phyloP scores from a whole-genome alignment of 768 basidiomycete species.

The Coprinopsis sp. region DNA sequence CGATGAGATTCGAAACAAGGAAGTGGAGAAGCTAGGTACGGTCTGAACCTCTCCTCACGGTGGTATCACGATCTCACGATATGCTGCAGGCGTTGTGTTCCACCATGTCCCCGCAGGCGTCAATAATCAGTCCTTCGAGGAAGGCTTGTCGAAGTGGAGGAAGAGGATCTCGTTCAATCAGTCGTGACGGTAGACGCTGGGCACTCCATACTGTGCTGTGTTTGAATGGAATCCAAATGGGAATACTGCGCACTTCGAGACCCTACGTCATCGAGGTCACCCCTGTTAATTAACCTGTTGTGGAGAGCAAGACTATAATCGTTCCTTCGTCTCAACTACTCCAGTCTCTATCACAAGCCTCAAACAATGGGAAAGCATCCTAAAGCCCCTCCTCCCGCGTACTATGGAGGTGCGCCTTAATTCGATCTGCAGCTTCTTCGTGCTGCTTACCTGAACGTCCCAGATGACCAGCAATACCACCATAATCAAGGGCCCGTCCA shows the following conservation, averaged over 20 bases:
- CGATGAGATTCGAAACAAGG: conserved; percentile 59
- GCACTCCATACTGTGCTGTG: not conserved
- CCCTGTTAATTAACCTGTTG: too few species aligned
- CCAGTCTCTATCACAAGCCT: too few species aligned
- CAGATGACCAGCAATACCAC: too few species aligned
- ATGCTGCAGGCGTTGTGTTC: conserved; percentile 72
- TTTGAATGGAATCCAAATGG: not conserved
- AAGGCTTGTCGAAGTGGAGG: conserved; percentile 73
- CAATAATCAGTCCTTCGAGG: conserved; percentile 55
- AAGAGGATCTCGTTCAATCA: conserved; percentile 21
- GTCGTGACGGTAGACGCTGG: not conserved
- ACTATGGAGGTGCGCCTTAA: too few species aligned
- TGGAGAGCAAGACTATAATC: too few species aligned
- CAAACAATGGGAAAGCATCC: too few species aligned
- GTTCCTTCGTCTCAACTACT: too few species aligned
- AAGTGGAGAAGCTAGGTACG: conserved; percentile 57
- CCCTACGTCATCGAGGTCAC: too few species aligned
- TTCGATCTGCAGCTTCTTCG: too few species aligned
- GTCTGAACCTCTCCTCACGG: conserved; percentile 4
- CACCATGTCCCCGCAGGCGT: conserved; percentile 63
- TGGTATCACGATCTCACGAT: not conserved
- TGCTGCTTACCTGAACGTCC: too few species aligned
- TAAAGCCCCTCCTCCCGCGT: too few species aligned
- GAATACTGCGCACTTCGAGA: not conserved
- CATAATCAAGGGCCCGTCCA: not conserved